Conservation (phyloP, 169 alveolate genomes). For the Plasmodium blacklocki region DNA sequence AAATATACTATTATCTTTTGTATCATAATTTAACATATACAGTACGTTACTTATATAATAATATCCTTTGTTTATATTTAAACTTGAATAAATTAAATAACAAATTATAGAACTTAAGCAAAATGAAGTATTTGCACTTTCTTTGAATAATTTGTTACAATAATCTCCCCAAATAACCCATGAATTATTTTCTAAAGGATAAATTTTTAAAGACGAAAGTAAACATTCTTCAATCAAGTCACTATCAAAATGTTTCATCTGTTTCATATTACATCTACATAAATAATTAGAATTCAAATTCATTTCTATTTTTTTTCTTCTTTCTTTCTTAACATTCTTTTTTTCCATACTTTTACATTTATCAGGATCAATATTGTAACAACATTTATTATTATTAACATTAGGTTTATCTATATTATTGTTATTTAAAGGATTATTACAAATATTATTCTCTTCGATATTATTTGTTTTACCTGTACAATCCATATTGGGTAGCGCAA, state of each 20-base stretch:
- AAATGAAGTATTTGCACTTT: constrained; percentile 31
- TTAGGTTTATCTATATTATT: too few relatives aligned
- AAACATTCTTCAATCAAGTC: constrained; percentile 74
- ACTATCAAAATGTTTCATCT: constrained; percentile 18
- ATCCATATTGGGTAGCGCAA: too few relatives aligned
- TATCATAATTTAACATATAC: constrained; percentile 38
- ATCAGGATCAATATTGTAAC: too few relatives aligned
- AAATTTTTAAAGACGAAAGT: constrained; percentile 46
- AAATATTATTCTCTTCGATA: too few relatives aligned
- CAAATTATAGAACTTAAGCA: constrained; percentile 61
- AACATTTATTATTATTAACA: too few relatives aligned
- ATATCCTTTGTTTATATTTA: constrained; percentile 34
- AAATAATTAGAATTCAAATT: neutral
- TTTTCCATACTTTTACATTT: neutral
- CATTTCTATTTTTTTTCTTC: constrained; percentile 18
- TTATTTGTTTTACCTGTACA: too few relatives aligned
- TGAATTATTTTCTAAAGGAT: constrained; percentile 51
- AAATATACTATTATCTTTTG: constrained; percentile 34
- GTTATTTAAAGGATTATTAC: too few relatives aligned
- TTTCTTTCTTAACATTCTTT: constrained; percentile 20
- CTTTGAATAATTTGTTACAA: constrained; percentile 51
- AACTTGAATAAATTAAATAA: constrained; percentile 60
- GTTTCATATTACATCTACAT: constrained; percentile 37
- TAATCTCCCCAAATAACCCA: constrained; percentile 69
- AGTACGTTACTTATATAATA: constrained; percentile 68